These are phyloP conservation scores for Byssothecium circinans DNA, from an alignment of 2,329 filamentous ascomycete species.

Conservation along the genomic window DNA sequence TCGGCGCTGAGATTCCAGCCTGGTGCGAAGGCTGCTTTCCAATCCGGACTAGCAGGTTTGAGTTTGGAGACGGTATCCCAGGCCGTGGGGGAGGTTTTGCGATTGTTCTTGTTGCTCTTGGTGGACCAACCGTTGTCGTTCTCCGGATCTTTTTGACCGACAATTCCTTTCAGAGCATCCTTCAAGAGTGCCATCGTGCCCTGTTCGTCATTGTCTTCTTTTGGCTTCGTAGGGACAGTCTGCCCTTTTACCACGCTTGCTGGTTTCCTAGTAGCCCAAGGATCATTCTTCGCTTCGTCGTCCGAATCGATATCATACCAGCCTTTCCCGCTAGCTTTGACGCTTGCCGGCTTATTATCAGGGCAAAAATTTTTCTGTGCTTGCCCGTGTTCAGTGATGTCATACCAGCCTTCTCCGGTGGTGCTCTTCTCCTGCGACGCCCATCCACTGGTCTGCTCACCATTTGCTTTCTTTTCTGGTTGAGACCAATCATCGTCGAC, in stretches of 20 bases:
- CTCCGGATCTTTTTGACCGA: background rate
- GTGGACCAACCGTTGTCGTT: constrained; percentile 4
- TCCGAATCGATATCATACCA: too few relatives aligned
- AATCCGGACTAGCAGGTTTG: background rate
- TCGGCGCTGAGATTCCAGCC: background rate
- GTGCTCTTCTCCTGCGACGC: background rate
- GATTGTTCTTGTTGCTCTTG: background rate
- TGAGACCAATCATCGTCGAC: background rate
- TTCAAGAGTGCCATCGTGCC: background rate
- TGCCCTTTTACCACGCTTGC: background rate
- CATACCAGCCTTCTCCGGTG: background rate
- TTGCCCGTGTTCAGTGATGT: background rate
- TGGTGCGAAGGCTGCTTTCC: background rate
- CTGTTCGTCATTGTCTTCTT: background rate
- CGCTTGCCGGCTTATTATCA: too few relatives aligned
- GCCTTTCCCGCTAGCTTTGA: too few relatives aligned
- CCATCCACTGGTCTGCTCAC: background rate
- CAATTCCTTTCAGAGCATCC: background rate
- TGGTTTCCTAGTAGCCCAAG: background rate
- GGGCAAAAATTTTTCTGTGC: too few relatives aligned
- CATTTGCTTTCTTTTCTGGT: background rate
- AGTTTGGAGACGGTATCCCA: background rate
- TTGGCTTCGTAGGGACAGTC: background rate
- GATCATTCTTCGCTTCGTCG: background rate
- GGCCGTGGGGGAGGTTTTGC: background rate